Conservation (phyloP, 257 asterid genomes). For the Pogostemon cablin region DNA sequence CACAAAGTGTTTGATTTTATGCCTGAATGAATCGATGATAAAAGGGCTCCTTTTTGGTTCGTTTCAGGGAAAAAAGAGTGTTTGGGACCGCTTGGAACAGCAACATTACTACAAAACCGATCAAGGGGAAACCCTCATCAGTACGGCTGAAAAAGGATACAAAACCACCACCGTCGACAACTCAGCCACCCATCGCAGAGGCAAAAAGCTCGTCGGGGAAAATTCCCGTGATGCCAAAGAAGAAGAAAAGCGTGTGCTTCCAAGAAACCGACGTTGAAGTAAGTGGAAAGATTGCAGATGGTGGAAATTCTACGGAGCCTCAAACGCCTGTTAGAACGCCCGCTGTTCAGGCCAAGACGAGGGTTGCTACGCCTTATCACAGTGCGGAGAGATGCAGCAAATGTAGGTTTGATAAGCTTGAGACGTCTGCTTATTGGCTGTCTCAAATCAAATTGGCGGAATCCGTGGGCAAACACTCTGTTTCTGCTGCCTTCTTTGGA, state of each 20-base stretch:
- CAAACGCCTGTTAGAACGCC: conserved; percentile 51
- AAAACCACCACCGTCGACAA: conserved; percentile 34
- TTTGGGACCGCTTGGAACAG: conserved; percentile 64
- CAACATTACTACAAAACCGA: conserved; percentile 46
- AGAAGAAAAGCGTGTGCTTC: conserved; percentile 51
- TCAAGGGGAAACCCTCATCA: conserved; percentile 34
- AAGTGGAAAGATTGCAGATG: background rate
- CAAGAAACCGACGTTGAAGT: conserved; percentile 28
- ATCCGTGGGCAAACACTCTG: conserved; percentile 61
- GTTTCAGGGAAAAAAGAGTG: conserved; percentile 52
- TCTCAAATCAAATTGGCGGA: conserved; percentile 80
- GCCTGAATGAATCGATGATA: conserved; percentile 2
- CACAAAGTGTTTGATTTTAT: conserved; percentile 26
- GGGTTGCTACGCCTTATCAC: conserved; percentile 55
- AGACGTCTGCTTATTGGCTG: conserved; percentile 73
- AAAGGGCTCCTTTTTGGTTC: background rate
- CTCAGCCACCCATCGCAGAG: conserved; percentile 28
- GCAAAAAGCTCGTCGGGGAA: conserved; percentile 36
- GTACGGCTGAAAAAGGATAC: conserved; percentile 32
- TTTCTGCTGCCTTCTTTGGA: conserved; percentile 61
- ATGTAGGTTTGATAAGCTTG: conserved; percentile 73
- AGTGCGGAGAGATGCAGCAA: conserved; percentile 81
- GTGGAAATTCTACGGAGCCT: conserved; percentile 41
- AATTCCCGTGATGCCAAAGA: conserved; percentile 38
- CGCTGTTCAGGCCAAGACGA: conserved; percentile 34